Evolutionary conservation across 495 filamentous ascomycete genomes (phyloP).

Genomic region (Neurospora tetraspora): DNA sequence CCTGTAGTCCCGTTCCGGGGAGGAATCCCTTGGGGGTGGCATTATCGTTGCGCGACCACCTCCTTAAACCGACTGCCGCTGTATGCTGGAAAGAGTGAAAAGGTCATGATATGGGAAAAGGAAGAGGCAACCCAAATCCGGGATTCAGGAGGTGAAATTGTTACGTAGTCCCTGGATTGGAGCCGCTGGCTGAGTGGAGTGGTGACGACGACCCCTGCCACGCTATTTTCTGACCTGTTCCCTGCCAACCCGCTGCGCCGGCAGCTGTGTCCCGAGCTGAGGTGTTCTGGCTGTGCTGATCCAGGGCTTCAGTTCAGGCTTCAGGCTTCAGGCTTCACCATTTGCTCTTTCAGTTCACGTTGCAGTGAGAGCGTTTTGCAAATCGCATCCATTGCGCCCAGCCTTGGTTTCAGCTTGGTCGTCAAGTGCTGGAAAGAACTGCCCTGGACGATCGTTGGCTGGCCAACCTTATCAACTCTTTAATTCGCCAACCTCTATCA

Average conservation of each 20-base stretch:
- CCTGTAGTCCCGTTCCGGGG: neutral
- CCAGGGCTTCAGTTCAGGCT: neutral
- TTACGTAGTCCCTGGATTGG: neutral
- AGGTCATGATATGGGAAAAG: neutral
- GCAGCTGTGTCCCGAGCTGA: neutral
- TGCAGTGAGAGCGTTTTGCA: neutral
- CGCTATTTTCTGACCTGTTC: conserved; percentile 9
- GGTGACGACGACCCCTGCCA: conserved; percentile 4
- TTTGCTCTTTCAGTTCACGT: neutral
- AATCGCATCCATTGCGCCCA: neutral
- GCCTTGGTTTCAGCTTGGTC: neutral
- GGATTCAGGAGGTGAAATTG: neutral
- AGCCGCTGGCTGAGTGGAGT: neutral
- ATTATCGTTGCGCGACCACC: neutral
- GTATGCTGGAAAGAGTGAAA: neutral
- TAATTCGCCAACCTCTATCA: neutral
- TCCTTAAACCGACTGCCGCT: neutral
- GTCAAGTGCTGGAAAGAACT: neutral
- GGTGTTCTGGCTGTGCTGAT: neutral
- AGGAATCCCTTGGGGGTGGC: neutral
- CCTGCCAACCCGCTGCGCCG: neutral
- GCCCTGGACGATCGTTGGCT: conserved; percentile 21
- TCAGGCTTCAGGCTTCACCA: neutral
- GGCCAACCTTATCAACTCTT: conserved; percentile 24
- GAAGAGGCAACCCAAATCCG: neutral